Evolutionary conservation across 1,284 basidiomycete genomes (phyloP), one percentile per base, ranked within the genome.

Genomic region (Baeospora myosura): DNA sequence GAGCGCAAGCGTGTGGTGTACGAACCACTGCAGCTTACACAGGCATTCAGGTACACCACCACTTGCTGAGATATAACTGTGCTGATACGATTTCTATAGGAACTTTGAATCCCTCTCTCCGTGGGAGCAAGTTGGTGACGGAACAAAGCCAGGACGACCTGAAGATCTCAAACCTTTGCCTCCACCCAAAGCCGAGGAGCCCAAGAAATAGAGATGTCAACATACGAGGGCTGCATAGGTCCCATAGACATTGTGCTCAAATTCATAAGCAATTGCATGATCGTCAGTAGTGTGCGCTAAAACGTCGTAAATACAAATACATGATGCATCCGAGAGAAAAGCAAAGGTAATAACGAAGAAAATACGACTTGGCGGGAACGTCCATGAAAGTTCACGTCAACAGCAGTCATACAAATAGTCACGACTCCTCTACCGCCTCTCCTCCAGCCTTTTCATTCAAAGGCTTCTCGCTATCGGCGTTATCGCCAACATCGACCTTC

Each of bases 1-100:
- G 95, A 97, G 69, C 84, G 89, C 62, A 98, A 98, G 71, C 89
- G 95, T 36, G 93, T 99, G 44, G 93, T 98, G 18, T 95, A 95
- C 56, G 96, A 99, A 63, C 96, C 96, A 21, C 71, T 98, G 43
- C 96, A 99, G 62, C 77, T 99, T 51, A 94, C 94, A 6, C 96
- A 98, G 65, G 95, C 95, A 32, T 98, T 96, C 83, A 81, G 95
- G 88, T 91, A 52, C 48, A 71, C 61, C 32, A 25, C 3, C 31
- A 24, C 30, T 32, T 52, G 21, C 41, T 16, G 23, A 11, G 33
- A 6, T 26, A 7, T 16, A 36, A 20, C 40, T 28, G 30, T 44
- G 45, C 23, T 41, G 42, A 11, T 40, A 22, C 16, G 29, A 28
- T 46, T 25, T 31, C 23, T 41, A 16, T 49, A 91, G 90, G 44